Conservation (phyloP, 306 rosid genomes). For the Corylus heterophylla region DNA sequence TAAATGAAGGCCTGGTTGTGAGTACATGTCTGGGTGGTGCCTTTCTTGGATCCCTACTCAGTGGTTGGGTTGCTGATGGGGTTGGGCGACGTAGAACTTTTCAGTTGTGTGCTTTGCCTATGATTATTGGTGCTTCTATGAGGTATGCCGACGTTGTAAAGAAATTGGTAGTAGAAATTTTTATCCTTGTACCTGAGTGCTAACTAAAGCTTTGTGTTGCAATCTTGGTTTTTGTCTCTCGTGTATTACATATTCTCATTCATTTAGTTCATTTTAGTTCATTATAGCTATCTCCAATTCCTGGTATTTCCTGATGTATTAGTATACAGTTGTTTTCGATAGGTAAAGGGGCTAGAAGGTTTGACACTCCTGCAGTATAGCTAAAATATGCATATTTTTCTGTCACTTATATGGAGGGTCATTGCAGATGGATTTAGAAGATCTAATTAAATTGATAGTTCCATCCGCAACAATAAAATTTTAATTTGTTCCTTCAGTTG, state of each 20-base stretch:
- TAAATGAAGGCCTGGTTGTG: conserved; percentile 83
- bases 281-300: not conserved
- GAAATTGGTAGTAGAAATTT: not conserved
- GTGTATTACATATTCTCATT: not conserved
- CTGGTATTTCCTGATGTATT: not conserved
- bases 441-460: conserved; percentile 5
- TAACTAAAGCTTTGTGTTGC: not conserved
- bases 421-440: conserved; percentile 1
- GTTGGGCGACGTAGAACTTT: conserved; percentile 94
- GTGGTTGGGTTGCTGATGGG: conserved; percentile 98
- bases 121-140: conserved; percentile 85
- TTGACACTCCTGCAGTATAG: not conserved
- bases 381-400: not conserved
- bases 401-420: conserved; percentile 3
- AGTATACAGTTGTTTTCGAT: not conserved
- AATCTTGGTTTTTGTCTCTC: not conserved
- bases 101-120: conserved; percentile 86
- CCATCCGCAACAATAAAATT: conserved; percentile 7
- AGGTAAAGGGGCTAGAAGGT: not conserved
- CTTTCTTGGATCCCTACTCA: conserved; percentile 75
- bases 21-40: conserved; percentile 98
- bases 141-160: conserved; percentile 46
- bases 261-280: not conserved
- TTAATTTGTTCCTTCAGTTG: conserved; percentile 2
- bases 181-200: not conserved